phyloP scores from a whole-genome alignment of 352 stramenopile genomes.

The Globisporangium polare region DNA sequence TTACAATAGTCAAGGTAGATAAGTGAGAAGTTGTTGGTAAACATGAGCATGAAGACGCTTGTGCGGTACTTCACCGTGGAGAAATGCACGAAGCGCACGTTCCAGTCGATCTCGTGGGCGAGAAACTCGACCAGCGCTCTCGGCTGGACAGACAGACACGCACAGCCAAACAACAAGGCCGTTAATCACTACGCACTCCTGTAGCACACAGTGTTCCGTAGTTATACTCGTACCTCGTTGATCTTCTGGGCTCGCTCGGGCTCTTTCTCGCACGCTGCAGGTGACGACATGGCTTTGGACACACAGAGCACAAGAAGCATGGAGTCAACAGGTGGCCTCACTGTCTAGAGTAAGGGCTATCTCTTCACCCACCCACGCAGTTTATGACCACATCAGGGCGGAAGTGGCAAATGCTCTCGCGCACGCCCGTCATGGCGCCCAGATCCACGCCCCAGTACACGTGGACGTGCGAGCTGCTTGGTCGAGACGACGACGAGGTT shows the following conservation, averaged over 20 bases:
- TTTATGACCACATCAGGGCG: slow-evolving; percentile 46
- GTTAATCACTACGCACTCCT: background rate
- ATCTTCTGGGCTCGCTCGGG: slow-evolving; percentile 25
- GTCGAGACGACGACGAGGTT: background rate
- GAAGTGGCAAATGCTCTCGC: slow-evolving; percentile 34
- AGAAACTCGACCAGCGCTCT: slow-evolving; percentile 30
- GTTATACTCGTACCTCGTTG: slow-evolving; percentile 37
- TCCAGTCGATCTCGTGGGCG: slow-evolving; percentile 15
- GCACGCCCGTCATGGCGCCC: slow-evolving; percentile 21
- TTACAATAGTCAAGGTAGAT: background rate
- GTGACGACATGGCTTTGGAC: slow-evolving; percentile 45
- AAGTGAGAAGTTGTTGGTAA: background rate
- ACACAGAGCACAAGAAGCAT: background rate
- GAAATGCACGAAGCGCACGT: slow-evolving; percentile 50
- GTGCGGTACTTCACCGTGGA: slow-evolving; percentile 31
- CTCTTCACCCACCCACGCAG: slow-evolving; percentile 37
- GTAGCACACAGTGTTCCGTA: background rate
- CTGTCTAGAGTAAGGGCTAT: background rate
- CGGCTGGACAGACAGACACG: slow-evolving; percentile 22
- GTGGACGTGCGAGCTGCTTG: slow-evolving; percentile 14
- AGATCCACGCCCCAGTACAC: slow-evolving; percentile 48
- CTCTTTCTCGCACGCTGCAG: slow-evolving; percentile 52
- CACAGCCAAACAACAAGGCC: background rate
- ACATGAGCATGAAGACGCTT: background rate
- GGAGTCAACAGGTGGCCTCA: background rate